Evolutionary conservation across 306 rosid genomes (phyloP).

Genomic region (Ceratonia siliqua): DNA sequence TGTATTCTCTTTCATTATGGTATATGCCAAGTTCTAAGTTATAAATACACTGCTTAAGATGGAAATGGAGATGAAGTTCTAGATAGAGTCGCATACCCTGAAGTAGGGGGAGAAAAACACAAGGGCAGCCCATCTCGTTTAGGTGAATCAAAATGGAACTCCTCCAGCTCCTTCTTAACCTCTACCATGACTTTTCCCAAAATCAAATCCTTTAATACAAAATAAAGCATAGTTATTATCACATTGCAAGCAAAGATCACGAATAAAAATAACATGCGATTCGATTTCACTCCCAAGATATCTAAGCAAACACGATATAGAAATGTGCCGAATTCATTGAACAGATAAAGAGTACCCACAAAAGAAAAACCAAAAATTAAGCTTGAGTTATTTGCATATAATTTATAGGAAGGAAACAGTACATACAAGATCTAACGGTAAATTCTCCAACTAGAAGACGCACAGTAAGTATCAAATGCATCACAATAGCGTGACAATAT

Average conservation of each 20-base stretch:
- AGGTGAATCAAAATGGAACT: conserved; percentile 28
- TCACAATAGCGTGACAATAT: not conserved
- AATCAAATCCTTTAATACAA: not conserved
- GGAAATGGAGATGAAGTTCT: not conserved
- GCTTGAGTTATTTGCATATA: not conserved
- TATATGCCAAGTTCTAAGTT: not conserved
- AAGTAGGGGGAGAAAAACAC: conserved; percentile 30
- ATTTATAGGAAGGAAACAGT: not conserved
- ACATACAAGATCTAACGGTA: not conserved
- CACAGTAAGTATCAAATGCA: not conserved
- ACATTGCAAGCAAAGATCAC: conserved; percentile 9
- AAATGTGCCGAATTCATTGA: not conserved
- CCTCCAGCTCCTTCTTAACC: conserved; percentile 36
- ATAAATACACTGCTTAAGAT: not conserved
- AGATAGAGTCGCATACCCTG: conserved; percentile 39
- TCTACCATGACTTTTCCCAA: conserved; percentile 29
- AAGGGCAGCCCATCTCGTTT: conserved; percentile 24
- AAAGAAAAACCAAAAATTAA: not conserved
- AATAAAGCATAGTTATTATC: not conserved
- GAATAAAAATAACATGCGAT: not conserved
- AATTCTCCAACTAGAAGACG: not conserved
- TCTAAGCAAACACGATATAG: not conserved
- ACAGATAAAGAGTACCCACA: not conserved
- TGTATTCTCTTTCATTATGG: not conserved
- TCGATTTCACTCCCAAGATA: not conserved